phyloP scores from a whole-genome alignment of 2,329 filamentous ascomycete genomes.

The Fusarium sp. region DNA sequence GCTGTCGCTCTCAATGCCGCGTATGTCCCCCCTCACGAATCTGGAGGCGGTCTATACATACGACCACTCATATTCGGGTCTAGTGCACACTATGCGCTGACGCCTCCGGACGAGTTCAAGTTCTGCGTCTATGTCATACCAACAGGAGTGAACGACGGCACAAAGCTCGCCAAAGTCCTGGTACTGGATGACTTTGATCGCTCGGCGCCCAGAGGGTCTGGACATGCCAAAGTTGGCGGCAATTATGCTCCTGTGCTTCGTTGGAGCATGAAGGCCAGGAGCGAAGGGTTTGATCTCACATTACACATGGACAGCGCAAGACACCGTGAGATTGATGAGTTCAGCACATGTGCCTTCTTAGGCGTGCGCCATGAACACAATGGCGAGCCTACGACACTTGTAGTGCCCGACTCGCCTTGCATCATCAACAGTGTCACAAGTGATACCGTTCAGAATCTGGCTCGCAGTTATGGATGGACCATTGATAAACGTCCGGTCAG shows the following conservation, averaged over 20 bases:
- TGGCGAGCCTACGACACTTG: conserved; percentile 71
- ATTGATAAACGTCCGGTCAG: conserved; percentile 78
- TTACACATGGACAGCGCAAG: conserved; percentile 88
- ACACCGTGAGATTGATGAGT: conserved; percentile 89
- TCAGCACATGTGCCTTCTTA: conserved; percentile 92
- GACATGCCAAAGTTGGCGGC: conserved; percentile 90
- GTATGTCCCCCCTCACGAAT: conserved; percentile 88
- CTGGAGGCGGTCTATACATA: conserved; percentile 90
- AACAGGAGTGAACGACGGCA: conserved; percentile 94
- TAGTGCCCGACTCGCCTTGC: conserved; percentile 84
- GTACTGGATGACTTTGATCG: conserved; percentile 94
- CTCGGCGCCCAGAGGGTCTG: conserved; percentile 86
- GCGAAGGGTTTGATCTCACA: conserved; percentile 86
- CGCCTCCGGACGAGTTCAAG: conserved; percentile 88
- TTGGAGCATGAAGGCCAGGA: conserved; percentile 82
- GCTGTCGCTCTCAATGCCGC: conserved; percentile 89
- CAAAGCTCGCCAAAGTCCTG: conserved; percentile 82
- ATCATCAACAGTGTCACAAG: conserved; percentile 89
- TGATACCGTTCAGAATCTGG: conserved; percentile 80
- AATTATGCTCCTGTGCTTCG: conserved; percentile 94
- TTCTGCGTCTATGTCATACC: conserved; percentile 91
- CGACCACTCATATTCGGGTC: conserved; percentile 88
- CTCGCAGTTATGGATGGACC: conserved; percentile 79
- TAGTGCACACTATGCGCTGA: conserved; percentile 83
- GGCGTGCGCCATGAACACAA: conserved; percentile 67